Percentiles rank a stretch among this genome's conserved stretches.
Conservation (phyloP, 1,284 basidiomycete genomes). For the Trichosporon coremiiforme region DNA sequence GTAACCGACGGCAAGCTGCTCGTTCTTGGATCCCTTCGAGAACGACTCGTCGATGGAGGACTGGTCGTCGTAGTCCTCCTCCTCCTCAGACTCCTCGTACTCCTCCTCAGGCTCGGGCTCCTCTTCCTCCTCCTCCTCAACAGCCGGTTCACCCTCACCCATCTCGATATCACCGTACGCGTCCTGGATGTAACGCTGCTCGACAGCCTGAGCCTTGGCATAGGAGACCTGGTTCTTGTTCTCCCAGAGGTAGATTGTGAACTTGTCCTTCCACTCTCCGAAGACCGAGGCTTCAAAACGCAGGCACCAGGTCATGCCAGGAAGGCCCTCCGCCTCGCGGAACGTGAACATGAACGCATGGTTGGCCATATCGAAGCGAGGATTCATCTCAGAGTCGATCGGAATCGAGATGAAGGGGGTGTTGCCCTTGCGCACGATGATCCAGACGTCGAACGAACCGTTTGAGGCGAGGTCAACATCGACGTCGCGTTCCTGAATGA, state of each 20-base stretch:
- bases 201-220: constrained; percentile 80
- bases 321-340: constrained; percentile 60
- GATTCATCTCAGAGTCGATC: constrained; percentile 63
- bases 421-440: constrained; percentile 50
- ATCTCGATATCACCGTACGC: constrained; percentile 77
- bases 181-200: constrained; percentile 64
- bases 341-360: constrained; percentile 70
- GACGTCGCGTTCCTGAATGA: constrained; percentile 69
- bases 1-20: constrained; percentile 91
- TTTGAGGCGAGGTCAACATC: constrained; percentile 68
- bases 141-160: constrained; percentile 54
- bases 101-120: constrained; percentile 35
- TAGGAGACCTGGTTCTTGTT: constrained; percentile 73
- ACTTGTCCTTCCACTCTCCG: constrained; percentile 66
- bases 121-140: constrained; percentile 60
- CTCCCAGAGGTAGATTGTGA: constrained; percentile 80
- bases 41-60: constrained; percentile 58
- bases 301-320: constrained; percentile 79
- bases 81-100: constrained; percentile 52
- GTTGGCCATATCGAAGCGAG: constrained; percentile 57
- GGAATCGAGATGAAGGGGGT: constrained; percentile 56
- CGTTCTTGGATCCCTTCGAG: constrained; percentile 69
- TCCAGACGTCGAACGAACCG: constrained; percentile 58
- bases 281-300: constrained; percentile 68
- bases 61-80: constrained; percentile 71